These are phyloP conservation scores for Solanum okadae DNA, from an alignment of 257 asterid genomes.

Conservation along the genomic window DNA sequence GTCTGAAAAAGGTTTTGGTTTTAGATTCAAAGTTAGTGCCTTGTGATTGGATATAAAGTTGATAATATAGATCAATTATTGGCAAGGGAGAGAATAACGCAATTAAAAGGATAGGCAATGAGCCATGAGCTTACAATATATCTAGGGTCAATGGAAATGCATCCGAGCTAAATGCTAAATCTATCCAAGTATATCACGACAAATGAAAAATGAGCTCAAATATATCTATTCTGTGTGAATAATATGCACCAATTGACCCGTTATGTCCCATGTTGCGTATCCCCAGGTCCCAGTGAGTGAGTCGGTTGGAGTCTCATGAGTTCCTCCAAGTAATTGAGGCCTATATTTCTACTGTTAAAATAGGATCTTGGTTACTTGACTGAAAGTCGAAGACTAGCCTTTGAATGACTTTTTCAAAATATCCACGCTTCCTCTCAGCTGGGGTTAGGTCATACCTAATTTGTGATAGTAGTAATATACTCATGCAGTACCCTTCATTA, in stretches of 20 bases:
- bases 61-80: not conserved
- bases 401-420: not conserved
- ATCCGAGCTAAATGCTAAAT: not conserved
- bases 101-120: not conserved
- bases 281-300: not conserved
- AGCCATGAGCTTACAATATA: not conserved
- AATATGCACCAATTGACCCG: not conserved
- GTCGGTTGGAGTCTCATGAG: not conserved
- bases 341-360: not conserved
- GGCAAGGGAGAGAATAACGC: rapidly evolving
- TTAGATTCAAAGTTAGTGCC: not conserved
- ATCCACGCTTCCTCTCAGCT: not conserved
- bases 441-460: not conserved
- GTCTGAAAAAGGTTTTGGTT: not conserved
- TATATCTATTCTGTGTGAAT: not conserved
- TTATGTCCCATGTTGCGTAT: not conserved
- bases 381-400: not conserved
- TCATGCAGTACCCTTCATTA: not conserved
- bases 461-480: not conserved
- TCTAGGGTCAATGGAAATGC: not conserved
- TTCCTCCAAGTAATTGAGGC: not conserved
- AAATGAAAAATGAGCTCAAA: not conserved
- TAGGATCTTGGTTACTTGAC: not conserved
- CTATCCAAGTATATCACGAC: not conserved
- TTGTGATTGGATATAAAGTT: not conserved